Conservation (phyloP, 176 grass and related monocot genomes). For the Oryza punctata region DNA sequence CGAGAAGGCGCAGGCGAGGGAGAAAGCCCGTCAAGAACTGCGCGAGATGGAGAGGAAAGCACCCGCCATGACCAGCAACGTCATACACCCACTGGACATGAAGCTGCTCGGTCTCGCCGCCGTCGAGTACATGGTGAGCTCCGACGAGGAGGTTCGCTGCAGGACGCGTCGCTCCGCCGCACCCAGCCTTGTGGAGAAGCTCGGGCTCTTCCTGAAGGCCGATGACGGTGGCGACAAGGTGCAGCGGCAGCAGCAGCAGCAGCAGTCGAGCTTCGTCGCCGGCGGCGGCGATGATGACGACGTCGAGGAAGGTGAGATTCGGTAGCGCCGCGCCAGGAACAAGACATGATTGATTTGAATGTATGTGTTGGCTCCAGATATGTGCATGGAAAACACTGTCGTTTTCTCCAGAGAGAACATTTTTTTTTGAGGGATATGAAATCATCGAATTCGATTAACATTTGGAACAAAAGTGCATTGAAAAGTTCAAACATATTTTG, state of each 20-base stretch:
- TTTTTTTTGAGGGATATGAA: background rate
- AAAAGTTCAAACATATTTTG: background rate
- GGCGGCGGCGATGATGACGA: background rate
- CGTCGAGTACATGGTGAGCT: slow-evolving; percentile 48
- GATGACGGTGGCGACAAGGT: background rate
- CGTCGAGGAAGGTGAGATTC: slow-evolving; percentile 44
- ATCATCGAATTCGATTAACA: background rate
- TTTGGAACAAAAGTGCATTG: background rate
- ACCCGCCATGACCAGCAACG: background rate
- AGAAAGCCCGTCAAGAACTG: slow-evolving; percentile 9
- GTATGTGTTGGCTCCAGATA: background rate
- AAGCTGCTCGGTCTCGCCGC: slow-evolving; percentile 27
- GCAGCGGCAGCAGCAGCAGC: background rate
- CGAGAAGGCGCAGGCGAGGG: slow-evolving; percentile 2
- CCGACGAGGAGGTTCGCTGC: background rate
- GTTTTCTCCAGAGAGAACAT: background rate
- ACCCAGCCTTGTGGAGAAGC: slow-evolving; percentile 30
- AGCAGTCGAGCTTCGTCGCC: background rate
- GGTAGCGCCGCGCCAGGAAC: background rate
- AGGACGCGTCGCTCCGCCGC: background rate
- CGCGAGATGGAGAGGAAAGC: slow-evolving; percentile 17
- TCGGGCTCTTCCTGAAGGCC: slow-evolving; percentile 36
- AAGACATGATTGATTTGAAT: background rate
- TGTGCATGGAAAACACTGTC: background rate
- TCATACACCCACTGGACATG: slow-evolving; percentile 39